Conservation (phyloP, 176 grass and related monocot genomes). For the Aegilops speltoides region DNA sequence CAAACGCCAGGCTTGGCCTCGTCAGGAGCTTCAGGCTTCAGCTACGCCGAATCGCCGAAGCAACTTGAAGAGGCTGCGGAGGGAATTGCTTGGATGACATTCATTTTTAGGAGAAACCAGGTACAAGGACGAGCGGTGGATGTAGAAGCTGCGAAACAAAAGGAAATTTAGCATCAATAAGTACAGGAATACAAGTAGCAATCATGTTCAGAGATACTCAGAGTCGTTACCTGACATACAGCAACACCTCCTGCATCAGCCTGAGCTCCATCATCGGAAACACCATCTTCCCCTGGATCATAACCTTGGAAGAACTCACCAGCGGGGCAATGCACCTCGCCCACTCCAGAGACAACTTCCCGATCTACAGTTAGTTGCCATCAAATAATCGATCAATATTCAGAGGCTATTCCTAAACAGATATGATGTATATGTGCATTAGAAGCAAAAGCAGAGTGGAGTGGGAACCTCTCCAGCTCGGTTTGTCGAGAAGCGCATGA, state of each 20-base stretch:
- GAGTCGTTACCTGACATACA: slow-evolving; percentile 60
- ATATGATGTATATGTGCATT: neutral
- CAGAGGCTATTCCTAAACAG: neutral
- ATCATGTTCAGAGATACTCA: neutral
- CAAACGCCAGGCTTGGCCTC: no score
- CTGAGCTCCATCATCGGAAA: slow-evolving; percentile 49
- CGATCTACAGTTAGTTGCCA: slow-evolving; percentile 49
- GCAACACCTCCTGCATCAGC: slow-evolving; percentile 72
- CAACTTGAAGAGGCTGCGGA: slow-evolving; percentile 48
- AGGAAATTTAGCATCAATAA: neutral
- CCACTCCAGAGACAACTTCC: slow-evolving; percentile 72
- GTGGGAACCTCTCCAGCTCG: slow-evolving; percentile 66
- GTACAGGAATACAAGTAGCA: neutral
- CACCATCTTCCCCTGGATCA: slow-evolving; percentile 56
- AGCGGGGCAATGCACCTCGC: slow-evolving; percentile 64
- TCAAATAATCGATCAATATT: neutral
- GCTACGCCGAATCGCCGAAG: slow-evolving; percentile 35
- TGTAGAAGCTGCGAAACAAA: slow-evolving; percentile 60
- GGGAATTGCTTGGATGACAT: slow-evolving; percentile 47
- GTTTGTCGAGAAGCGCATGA: slow-evolving; percentile 90
- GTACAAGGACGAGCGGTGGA: slow-evolving; percentile 58
- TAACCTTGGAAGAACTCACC: slow-evolving; percentile 72
- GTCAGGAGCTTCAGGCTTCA: neutral
- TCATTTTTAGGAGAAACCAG: slow-evolving; percentile 10
- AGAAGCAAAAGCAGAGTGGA: neutral